Evolutionary conservation across 176 grass and related monocot genomes (phyloP), one percentile per base, ranked within the genome.

Genomic region (Sorghum bicolor): DNA sequence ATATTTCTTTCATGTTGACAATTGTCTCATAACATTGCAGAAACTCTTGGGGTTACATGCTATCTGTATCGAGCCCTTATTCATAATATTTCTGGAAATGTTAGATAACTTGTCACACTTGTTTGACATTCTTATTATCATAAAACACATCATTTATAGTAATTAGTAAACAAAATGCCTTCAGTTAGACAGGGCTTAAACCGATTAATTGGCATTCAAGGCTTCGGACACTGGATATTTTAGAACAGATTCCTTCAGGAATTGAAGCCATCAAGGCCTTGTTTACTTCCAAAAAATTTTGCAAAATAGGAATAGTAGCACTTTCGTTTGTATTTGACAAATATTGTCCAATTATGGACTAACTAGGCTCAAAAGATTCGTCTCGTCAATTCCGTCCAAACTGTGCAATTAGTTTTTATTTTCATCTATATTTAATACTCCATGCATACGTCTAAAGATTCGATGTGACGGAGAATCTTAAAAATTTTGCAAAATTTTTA

Each of bases 201-300:
- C 19, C 41, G 79, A 55, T n/a, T 20, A 43, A 34, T 78, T 52
- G 24, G 24, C 20, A 83, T 88, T 78, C 67, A 33, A 70, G 26
- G 45, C 14, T 57, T 70, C 22, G 55, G 22, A 14, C 41, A 58
- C 72, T 84, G 26, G 80, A 82, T 82, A 87, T 43, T 87, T 5
- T 66, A 81, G 17, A 87, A 37, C 8, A 61, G 43, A 53, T 48
- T 74, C 61, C 58, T 67, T 73, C 34, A 6, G 67, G 19, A 26
- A 57, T 74, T 28, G 72, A 84, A 36, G 8, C 19, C 33, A 58
- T 43, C 57, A n/a, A n/a, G n/a, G n/a, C n/a, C n/a, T n/a, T n/a
- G n/a, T n/a, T n/a, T n/a, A n/a, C n/a, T n/a, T n/a, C n/a, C n/a
- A n/a, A n/a, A n/a, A n/a, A n/a, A n/a, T n/a, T n/a, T n/a, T n/a